Conservation (phyloP, 1,284 basidiomycete genomes). For the Pseudomicrostroma phylloplanum region DNA sequence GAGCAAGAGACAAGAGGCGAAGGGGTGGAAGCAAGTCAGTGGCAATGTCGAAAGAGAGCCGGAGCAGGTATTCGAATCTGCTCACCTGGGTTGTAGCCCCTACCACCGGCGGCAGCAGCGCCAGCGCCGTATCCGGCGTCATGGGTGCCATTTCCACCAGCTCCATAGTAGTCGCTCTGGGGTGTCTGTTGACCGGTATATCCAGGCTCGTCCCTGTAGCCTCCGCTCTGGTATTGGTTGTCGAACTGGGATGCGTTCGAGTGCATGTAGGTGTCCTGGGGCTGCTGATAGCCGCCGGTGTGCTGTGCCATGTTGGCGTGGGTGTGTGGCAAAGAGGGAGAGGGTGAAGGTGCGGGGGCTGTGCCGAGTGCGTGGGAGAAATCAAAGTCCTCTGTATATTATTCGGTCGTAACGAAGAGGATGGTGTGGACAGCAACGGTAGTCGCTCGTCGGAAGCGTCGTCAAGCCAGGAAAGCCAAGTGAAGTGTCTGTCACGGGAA, state of each 20-base stretch:
- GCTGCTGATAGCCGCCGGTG: slow-evolving; percentile 23
- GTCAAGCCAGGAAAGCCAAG: no score
- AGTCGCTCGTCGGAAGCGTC: no score
- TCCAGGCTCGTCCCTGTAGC: slow-evolving; percentile 30
- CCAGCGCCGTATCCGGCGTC: slow-evolving; percentile 13
- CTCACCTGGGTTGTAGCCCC: slow-evolving; percentile 6
- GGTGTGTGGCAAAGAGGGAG: no score
- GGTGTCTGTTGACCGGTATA: slow-evolving; percentile 17
- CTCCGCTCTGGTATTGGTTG: slow-evolving; percentile 29
- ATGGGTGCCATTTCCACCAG: slow-evolving; percentile 17
- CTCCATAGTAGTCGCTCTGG: slow-evolving; percentile 21
- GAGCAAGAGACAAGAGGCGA: slow-evolving; percentile 11
- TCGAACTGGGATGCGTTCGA: slow-evolving; percentile 46
- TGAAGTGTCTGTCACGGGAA: no score
- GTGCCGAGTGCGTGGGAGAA: no score
- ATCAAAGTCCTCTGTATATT: no score
- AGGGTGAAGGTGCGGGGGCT: no score
- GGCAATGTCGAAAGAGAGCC: neutral
- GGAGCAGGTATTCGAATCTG: neutral
- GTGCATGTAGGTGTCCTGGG: slow-evolving; percentile 40
- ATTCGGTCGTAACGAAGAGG: no score
- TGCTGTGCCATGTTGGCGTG: no score
- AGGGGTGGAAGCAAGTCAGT: neutral
- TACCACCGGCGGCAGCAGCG: neutral
- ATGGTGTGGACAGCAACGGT: no score